Base-by-base conservation (phyloP, 2,329 filamentous ascomycete species). In the Fusarium zealandicum region DNA sequence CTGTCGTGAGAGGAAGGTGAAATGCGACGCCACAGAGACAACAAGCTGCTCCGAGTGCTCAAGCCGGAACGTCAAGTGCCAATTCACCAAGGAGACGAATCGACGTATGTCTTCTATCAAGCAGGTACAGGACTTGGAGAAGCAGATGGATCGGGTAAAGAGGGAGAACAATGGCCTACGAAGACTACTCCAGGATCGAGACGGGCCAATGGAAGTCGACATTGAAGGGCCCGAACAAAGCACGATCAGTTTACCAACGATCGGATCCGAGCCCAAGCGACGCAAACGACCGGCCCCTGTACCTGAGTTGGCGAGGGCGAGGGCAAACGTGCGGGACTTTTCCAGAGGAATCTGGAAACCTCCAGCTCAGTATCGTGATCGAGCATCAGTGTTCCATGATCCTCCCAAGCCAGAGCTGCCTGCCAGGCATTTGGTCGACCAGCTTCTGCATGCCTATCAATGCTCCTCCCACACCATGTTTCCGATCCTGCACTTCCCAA, bases 1-100 rank as follows among this genome's bases (percentile, higher is more conserved):
- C 43, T 99, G 95, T 72, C 85, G 95, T 55, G 95, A 99, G 68
- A 79, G 87, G 61, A 90, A 90, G 75, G 87, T 90, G 70, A 90
- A 90, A 82, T 99, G 95, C 74, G 95, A 99, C 78, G 95, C 95
- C 27, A 98, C 95, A 13, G 95, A 98, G 72, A 96, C 91, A 14
- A 88, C 90, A 10, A 96, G 93, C 75, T 99, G 95, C 73, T 97
- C 95, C 2, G 95, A 99, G 76, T 99, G 95, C 76, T 95, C 92
- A 5, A 97, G 93, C 72, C 88, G 95, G 62, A 96, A 93, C 71
- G 93, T 98, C 62, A 96, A 96, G 73, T 99, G 95, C 71, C 93
- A 98, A 70, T 99, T 99, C 72, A 99, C 95, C 42, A 99, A 99
- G 76, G 95, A 99, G 75, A 99, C 95, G 11, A 99, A 99, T 73